Evolutionary conservation across 2,329 filamentous ascomycete genomes (phyloP), one percentile per base, ranked within the genome.

Genomic region (Juglanconis sp.): DNA sequence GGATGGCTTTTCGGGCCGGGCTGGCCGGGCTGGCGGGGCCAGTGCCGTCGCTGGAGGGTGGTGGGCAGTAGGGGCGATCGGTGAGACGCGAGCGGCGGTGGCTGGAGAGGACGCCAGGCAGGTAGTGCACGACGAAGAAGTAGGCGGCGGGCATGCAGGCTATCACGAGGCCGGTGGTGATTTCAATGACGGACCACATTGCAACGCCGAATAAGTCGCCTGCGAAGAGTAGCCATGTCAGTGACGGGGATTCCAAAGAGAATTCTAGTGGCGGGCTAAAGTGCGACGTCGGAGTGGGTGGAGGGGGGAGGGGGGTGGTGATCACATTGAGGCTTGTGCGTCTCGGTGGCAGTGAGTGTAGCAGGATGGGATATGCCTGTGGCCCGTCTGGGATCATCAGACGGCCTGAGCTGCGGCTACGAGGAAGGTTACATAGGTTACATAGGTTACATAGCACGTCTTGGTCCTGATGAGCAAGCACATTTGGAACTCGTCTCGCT

Each of bases 81-180:
- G 10, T 7, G n/a, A 30, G 44, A 7, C 15, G 15, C 31, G 48
- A 17, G 13, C 24, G 30, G 8, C 15, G 11, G 31, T 40, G 7
- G 36, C 7, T 34, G 47, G 47, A 3, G 24, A 32, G 3, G 7
- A 35, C 11, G 32, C n/a, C 7, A 8, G 46, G 44, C 5, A 47
- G n/a, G 31, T 32, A 40, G 34, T 53, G 57, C 40, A 58, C n/a
- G 38, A 56, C 17, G 50, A 54, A 32, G 30, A 59, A 42, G 1
- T 51, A 44, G 17, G 57, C 17, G n/a, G 51, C 52, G 13, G 59
- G 59, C 34, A 61, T 51, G 42, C 59, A 61, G 40, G 59, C 54
- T 6, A 56, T 44, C 13, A 58, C 53, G n/a, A 61, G 48, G 11
- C 59, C 59, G 15, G 52, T 38, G n/a, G 53, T 50, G 34, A 61